Conservation (phyloP, 139 green algal genomes). For the Picochlorum sp. region DNA sequence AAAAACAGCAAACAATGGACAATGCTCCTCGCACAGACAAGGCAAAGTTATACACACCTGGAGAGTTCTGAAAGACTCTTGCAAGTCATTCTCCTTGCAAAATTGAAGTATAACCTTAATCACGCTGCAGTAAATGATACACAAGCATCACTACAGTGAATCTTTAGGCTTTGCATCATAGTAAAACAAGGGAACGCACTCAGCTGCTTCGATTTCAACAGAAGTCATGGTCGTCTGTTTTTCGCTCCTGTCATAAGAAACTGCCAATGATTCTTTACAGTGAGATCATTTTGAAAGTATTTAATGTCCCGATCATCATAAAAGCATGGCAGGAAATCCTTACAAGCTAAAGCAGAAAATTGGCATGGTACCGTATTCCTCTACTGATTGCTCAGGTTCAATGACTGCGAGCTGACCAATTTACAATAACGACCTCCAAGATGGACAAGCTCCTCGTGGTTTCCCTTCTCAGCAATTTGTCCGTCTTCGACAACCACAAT, state of each 20-base stretch:
- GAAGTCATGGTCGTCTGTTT: neutral
- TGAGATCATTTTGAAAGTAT: conserved; percentile 3
- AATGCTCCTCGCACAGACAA: conserved; percentile 1
- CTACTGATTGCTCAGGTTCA: conserved; percentile 23
- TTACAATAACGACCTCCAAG: conserved; percentile 30
- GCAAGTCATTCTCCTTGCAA: conserved; percentile 88
- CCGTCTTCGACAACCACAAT: conserved; percentile 53
- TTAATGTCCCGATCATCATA: no score
- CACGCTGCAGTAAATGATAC: conserved; percentile 53
- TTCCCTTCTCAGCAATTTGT: conserved; percentile 35
- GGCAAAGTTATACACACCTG: conserved; percentile 38
- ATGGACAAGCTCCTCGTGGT: conserved; percentile 35
- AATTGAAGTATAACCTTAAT: conserved; percentile 97
- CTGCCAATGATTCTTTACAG: no score
- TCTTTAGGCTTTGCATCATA: neutral
- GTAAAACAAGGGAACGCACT: conserved; percentile 45
- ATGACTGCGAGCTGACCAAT: conserved; percentile 33
- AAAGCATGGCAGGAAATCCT: neutral
- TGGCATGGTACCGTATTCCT: neutral
- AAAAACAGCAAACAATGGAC: neutral
- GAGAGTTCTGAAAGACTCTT: conserved; percentile 77
- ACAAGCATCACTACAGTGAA: conserved; percentile 1
- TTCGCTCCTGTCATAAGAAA: no score
- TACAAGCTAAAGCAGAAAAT: neutral
- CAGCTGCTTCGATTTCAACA: conserved; percentile 79